phyloP scores from a whole-genome alignment of 345 rosid species.

The Eucalyptus lansdowneana region DNA sequence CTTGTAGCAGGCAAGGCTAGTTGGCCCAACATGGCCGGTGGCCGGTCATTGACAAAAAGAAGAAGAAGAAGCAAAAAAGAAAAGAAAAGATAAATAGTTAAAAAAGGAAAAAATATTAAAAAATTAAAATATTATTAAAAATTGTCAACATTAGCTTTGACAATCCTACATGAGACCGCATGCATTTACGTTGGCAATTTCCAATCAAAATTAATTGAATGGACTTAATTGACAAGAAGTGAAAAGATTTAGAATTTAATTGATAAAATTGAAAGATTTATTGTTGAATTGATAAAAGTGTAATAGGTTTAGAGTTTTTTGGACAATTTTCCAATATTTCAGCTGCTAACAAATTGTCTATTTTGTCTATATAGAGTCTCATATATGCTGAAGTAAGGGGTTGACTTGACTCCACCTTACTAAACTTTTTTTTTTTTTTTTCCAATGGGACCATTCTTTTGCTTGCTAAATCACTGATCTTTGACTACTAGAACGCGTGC shows the following conservation, averaged over 20 bases:
- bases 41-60: no score
- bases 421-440: background rate
- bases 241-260: no score
- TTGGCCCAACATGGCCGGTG: no score
- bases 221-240: rapidly evolving
- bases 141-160: rapidly evolving
- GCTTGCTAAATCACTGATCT: background rate
- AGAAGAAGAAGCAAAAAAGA: no score
- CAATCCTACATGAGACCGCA: no score
- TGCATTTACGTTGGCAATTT: no score
- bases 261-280: no score
- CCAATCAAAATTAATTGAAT: no score
- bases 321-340: background rate
- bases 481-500: background rate
- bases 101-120: no score
- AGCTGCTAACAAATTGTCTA: background rate
- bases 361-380: background rate
- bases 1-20: no score
- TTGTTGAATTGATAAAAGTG: background rate
- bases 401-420: background rate
- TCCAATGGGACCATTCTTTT: background rate
- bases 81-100: no score
- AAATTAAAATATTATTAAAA: no score
- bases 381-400: background rate
- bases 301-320: background rate